Conservation (phyloP, 345 rosid genomes). For the Noccaea bulbosa region DNA sequence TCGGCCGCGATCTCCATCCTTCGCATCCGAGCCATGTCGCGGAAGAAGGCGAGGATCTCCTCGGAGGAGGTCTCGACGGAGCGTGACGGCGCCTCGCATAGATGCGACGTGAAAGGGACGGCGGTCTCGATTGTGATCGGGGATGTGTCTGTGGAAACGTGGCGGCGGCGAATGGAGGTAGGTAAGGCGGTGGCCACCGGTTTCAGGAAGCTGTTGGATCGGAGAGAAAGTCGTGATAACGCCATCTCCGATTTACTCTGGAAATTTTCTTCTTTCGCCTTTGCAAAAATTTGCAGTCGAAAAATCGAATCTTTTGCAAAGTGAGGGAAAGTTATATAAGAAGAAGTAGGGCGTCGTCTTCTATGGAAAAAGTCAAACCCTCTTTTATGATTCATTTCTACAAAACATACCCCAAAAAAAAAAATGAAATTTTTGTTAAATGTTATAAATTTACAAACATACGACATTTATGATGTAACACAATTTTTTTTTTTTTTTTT, state of each 20-base stretch:
- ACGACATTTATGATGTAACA: no score
- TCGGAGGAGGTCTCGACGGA: constrained; percentile 63
- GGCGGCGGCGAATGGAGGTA: constrained; percentile 53
- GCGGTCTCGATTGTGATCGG: constrained; percentile 87
- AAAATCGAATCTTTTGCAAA: constrained; percentile 24
- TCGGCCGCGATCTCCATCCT: constrained; percentile 97
- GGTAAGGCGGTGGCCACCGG: constrained; percentile 33
- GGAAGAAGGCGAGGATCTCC: constrained; percentile 84
- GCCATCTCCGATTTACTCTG: constrained; percentile 55
- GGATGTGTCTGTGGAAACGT: constrained; percentile 69
- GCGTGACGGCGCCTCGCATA: constrained; percentile 84
- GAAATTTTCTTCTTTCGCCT: neutral
- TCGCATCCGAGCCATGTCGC: constrained; percentile 85
- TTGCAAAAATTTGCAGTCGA: neutral
- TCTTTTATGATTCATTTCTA: constrained; percentile 26
- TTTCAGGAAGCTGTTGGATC: constrained; percentile 50
- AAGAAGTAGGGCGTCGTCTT: neutral
- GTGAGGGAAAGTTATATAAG: constrained; percentile 7
- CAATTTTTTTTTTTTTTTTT: no score
- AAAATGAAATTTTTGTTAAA: constrained; percentile 4
- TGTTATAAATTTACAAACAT: neutral
- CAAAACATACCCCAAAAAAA: neutral
- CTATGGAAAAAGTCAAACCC: constrained; percentile 28
- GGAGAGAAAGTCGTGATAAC: constrained; percentile 56
- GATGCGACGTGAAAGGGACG: constrained; percentile 77